These are phyloP conservation scores for Cyberlindnera sargentensis DNA, from an alignment of 805 yeast species.

Conservation along the genomic window DNA sequence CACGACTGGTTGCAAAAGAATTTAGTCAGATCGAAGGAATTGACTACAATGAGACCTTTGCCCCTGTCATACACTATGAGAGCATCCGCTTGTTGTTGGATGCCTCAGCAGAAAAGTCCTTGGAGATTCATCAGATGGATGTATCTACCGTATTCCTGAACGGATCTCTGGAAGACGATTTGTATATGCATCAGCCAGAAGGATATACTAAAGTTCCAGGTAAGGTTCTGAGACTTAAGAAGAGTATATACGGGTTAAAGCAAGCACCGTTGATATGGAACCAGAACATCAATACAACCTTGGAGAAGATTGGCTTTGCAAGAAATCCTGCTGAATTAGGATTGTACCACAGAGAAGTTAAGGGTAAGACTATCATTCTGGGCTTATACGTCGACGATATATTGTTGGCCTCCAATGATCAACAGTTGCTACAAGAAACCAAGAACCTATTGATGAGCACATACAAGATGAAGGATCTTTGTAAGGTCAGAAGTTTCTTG, in stretches of 20 bases:
- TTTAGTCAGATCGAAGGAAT: not conserved
- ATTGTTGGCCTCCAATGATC: not conserved
- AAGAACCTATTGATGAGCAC: not conserved
- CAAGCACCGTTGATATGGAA: not conserved
- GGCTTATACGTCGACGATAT: slow-evolving; percentile 3
- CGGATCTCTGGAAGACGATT: slow-evolving; percentile 1
- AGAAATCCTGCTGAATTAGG: not conserved
- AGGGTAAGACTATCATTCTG: not conserved
- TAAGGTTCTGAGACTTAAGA: not conserved
- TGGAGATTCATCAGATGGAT: not conserved
- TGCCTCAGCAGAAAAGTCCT: not conserved
- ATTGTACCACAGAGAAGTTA: not conserved
- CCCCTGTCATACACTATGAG: not conserved
- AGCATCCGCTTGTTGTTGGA: not conserved
- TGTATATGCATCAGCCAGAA: not conserved
- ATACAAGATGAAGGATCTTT: slow-evolving; percentile 1
- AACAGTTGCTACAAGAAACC: not conserved
- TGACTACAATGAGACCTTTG: not conserved
- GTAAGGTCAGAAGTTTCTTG: slow-evolving; percentile 1
- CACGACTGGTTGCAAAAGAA: not conserved
- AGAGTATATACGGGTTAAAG: not conserved
- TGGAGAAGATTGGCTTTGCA: not conserved
- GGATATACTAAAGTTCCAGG: not conserved
- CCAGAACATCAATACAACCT: not conserved
- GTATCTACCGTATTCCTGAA: slow-evolving; percentile 2